Conservation (phyloP, 345 rosid genomes). For the Carallia brachiata region DNA sequence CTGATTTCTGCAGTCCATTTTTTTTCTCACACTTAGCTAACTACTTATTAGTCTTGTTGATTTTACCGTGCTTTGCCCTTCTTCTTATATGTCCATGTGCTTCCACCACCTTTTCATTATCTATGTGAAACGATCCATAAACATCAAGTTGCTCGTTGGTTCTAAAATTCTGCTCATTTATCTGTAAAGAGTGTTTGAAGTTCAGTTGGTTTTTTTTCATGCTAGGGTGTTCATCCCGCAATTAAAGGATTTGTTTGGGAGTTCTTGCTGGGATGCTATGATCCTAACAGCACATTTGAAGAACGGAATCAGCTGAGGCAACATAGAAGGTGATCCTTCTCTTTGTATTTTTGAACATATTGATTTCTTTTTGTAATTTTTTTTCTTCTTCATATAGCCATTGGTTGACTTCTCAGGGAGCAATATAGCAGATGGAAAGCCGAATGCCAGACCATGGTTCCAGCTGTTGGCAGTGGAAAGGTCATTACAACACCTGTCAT, state of each 20-base stretch:
- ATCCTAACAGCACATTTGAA: conserved; percentile 83
- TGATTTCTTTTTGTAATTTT: conserved; percentile 1
- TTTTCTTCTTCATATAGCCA: neutral
- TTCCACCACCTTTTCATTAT: no score
- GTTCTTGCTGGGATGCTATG: conserved; percentile 88
- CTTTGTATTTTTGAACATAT: conserved; percentile 2
- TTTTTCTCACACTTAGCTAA: neutral
- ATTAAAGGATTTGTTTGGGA: conserved; percentile 92
- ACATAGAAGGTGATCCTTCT: conserved; percentile 57
- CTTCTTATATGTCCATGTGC: no score
- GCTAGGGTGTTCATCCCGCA: conserved; percentile 92
- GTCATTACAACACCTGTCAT: conserved; percentile 58
- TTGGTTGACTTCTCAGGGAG: conserved; percentile 49
- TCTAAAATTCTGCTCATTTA: no score
- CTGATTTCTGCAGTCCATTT: neutral
- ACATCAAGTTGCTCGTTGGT: no score
- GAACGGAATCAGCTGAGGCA: conserved; percentile 65
- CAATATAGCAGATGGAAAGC: conserved; percentile 69
- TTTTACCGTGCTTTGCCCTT: neutral
- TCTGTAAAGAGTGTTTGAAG: conserved; percentile 3
- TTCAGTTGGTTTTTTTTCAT: conserved; percentile 34
- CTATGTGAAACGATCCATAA: no score
- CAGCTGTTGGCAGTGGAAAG: conserved; percentile 77
- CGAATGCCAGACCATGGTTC: conserved; percentile 77
- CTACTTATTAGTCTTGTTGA: neutral